phyloP scores from a whole-genome alignment of 2,329 filamentous ascomycete genomes.

The Alternaria gaisen region DNA sequence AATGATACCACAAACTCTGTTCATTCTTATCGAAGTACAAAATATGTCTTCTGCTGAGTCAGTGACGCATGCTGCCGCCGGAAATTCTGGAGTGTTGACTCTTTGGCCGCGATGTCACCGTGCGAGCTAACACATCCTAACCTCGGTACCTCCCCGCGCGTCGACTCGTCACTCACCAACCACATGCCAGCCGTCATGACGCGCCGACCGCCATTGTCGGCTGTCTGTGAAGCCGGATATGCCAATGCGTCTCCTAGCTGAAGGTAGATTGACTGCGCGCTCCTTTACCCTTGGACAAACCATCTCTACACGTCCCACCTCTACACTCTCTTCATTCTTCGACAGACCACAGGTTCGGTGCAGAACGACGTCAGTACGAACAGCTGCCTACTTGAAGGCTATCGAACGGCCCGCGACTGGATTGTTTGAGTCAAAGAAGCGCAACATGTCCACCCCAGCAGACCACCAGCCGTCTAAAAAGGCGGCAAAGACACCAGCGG shows the following conservation, averaged over 20 bases:
- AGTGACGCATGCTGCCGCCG: conserved; percentile 11
- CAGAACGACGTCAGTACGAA: not conserved
- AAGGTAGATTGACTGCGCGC: not conserved
- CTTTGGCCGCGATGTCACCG: conserved; percentile 4
- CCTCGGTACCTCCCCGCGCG: conserved; percentile 49
- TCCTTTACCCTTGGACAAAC: not conserved
- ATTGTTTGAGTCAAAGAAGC: conserved; percentile 7
- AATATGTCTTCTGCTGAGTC: not conserved
- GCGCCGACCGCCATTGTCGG: conserved; percentile 18
- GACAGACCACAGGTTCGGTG: not conserved
- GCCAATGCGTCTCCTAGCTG: conserved; percentile 26
- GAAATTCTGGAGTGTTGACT: not conserved
- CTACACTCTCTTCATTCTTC: not conserved
- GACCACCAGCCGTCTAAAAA: conserved; percentile 44
- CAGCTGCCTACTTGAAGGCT: not conserved
- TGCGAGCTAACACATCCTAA: conserved; percentile 19
- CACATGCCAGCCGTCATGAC: conserved; percentile 33
- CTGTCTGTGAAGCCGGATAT: conserved; percentile 33
- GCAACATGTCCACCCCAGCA: conserved; percentile 45
- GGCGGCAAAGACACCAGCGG: conserved; percentile 48
- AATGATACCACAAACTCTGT: conserved; percentile 47
- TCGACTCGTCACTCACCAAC: conserved; percentile 22
- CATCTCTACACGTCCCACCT: not conserved
- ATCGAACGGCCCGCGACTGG: not conserved
- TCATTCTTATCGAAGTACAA: conserved; percentile 5